Conservation (phyloP, 1,284 basidiomycete genomes). For the Vanrija sp. region DNA sequence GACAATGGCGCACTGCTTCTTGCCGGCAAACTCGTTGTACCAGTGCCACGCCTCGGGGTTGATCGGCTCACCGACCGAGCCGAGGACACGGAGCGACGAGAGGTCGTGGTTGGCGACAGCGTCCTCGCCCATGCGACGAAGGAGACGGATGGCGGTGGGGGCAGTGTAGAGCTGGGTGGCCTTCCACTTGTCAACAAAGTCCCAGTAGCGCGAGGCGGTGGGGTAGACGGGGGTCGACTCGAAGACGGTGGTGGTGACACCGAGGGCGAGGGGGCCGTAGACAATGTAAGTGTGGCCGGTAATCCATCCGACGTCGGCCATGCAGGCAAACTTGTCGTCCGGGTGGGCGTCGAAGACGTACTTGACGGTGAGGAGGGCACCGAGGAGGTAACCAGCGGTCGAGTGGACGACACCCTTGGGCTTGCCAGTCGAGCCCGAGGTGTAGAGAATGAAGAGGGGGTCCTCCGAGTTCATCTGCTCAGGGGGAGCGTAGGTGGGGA, state of each 20-base stretch:
- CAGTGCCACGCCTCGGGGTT: conserved; percentile 99
- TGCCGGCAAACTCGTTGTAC: conserved; percentile 89
- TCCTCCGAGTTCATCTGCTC: conserved; percentile 87
- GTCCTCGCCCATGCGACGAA: conserved; percentile 81
- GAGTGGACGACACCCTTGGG: conserved; percentile 48
- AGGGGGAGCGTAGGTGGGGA: conserved; percentile 83
- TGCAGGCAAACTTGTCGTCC: conserved; percentile 89
- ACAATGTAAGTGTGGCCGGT: conserved; percentile 98
- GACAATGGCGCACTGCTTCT: conserved; percentile 84
- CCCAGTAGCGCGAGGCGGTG: conserved; percentile 93
- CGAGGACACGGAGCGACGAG: conserved; percentile 77
- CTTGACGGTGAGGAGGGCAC: conserved; percentile 87
- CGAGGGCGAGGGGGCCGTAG: conserved; percentile 85
- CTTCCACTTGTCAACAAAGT: conserved; percentile 88
- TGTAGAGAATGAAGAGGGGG: conserved; percentile 74
- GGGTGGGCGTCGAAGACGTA: conserved; percentile 95
- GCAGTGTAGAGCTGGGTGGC: conserved; percentile 93
- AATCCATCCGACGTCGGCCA: conserved; percentile 99
- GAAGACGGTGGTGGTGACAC: conserved; percentile 88
- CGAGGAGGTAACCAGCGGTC: conserved; percentile 54
- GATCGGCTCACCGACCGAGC: conserved; percentile 95
- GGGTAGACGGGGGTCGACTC: conserved; percentile 98
- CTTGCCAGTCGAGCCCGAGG: conserved; percentile 58
- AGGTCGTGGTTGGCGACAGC: conserved; percentile 84
- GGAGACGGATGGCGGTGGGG: conserved; percentile 80